These are phyloP conservation scores for Eutreptiella sp. DNA, from an alignment of 208 protist genomes.

Conservation along the genomic window DNA sequence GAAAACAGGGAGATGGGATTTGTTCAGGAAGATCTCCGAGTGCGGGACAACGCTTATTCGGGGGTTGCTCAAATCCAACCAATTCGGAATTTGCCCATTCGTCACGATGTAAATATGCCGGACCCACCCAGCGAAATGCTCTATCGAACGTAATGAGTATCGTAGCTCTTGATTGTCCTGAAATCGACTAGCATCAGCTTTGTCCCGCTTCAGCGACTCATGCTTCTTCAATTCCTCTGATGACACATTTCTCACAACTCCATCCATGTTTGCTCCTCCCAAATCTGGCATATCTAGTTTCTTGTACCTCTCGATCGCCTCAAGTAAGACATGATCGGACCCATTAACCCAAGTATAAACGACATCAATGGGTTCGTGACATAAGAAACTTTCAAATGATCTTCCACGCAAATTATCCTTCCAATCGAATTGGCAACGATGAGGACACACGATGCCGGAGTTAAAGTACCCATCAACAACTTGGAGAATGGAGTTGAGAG, in stretches of 20 bases:
- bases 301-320: neutral
- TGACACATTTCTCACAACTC: neutral
- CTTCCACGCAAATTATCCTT: slow-evolving; percentile 47
- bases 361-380: slow-evolving; percentile 59
- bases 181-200: slow-evolving; percentile 23
- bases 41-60: slow-evolving; percentile 46
- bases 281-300: neutral
- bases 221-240: neutral
- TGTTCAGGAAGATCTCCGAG: slow-evolving; percentile 67
- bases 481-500: slow-evolving; percentile 46
- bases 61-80: slow-evolving; percentile 53
- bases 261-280: neutral
- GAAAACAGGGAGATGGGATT: slow-evolving; percentile 70
- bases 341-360: slow-evolving; percentile 90
- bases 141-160: slow-evolving; percentile 76
- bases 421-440: neutral
- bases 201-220: neutral
- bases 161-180: slow-evolving; percentile 72
- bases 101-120: slow-evolving; percentile 76
- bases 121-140: slow-evolving; percentile 71
- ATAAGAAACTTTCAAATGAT: slow-evolving; percentile 40
- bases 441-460: neutral
- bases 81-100: slow-evolving; percentile 72
- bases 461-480: slow-evolving; percentile 1
- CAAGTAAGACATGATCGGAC: slow-evolving; percentile 39